phyloP scores from a whole-genome alignment of 1,284 basidiomycete species.

The Microbotryum intermedium region DNA sequence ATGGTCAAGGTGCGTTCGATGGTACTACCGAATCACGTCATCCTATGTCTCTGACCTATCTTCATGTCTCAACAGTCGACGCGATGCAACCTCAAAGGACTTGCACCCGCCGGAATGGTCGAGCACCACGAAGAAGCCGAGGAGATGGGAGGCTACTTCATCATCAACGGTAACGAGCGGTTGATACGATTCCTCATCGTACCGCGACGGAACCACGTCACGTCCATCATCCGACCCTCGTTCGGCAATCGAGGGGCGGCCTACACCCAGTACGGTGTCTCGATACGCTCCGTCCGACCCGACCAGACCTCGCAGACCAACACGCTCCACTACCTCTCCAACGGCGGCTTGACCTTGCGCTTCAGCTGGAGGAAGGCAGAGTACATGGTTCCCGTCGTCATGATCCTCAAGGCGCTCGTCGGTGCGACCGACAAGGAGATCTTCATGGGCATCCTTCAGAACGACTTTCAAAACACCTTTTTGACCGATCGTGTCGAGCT shows the following conservation, averaged over 20 bases:
- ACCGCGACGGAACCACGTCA: constrained; percentile 79
- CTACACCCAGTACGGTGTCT: constrained; percentile 88
- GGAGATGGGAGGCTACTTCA: constrained; percentile 97
- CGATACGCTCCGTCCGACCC: constrained; percentile 85
- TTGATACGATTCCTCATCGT: constrained; percentile 94
- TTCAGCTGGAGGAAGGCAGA: constrained; percentile 98
- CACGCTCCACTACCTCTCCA: constrained; percentile 91
- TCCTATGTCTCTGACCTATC: not conserved
- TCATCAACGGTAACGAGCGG: constrained; percentile 98
- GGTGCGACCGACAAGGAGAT: constrained; percentile 93
- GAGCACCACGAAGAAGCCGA: constrained; percentile 89
- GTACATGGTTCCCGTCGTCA: constrained; percentile 97
- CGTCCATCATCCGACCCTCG: constrained; percentile 72
- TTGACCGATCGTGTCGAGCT: constrained; percentile 95
- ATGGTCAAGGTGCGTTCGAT: constrained; percentile 79
- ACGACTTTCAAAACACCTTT: constrained; percentile 95
- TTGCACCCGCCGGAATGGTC: constrained; percentile 82
- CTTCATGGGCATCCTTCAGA: constrained; percentile 94
- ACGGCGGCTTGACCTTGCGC: constrained; percentile 88
- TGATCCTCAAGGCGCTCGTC: constrained; percentile 91
- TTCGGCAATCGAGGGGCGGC: constrained; percentile 88
- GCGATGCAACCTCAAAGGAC: constrained; percentile 77
- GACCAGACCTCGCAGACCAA: constrained; percentile 92
- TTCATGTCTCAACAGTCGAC: constrained; percentile 59
- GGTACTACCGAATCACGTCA: not conserved